Percentiles rank a stretch among this genome's conserved stretches.
Conservation (phyloP, 495 filamentous ascomycete genomes). For the Neurospora terricola region DNA sequence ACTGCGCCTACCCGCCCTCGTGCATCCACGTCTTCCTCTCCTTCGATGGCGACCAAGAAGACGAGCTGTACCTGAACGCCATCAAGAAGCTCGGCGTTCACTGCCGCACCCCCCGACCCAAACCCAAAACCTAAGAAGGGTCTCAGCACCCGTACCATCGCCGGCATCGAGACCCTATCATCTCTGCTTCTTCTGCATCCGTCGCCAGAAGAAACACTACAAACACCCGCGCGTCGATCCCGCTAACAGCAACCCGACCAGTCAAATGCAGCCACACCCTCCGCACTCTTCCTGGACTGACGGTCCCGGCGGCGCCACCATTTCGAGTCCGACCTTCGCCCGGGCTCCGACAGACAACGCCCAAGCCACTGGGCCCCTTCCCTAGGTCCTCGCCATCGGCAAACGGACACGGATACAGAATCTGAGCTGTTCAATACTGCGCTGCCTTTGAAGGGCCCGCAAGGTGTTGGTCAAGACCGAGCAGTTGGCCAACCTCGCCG, state of each 20-base stretch:
- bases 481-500: slow-evolving; percentile 37
- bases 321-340: background rate
- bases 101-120: background rate
- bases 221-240: background rate
- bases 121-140: background rate
- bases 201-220: background rate
- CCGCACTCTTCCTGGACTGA: background rate
- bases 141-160: background rate
- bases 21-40: slow-evolving; percentile 96
- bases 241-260: background rate
- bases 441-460: slow-evolving; percentile 32
- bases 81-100: slow-evolving; percentile 81
- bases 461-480: slow-evolving; percentile 71
- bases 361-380: background rate
- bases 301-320: background rate
- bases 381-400: background rate
- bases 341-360: background rate
- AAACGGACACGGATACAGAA: too few relatives aligned
- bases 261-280: background rate
- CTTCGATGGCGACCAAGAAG: slow-evolving; percentile 83
- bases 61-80: slow-evolving; percentile 82
- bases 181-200: too few relatives aligned
- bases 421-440: too few relatives aligned
- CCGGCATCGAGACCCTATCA: background rate
- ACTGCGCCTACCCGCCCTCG: slow-evolving; percentile 86